Conservation (phyloP, 768 basidiomycete species). For the Rhodosporidiobolus sp. region DNA sequence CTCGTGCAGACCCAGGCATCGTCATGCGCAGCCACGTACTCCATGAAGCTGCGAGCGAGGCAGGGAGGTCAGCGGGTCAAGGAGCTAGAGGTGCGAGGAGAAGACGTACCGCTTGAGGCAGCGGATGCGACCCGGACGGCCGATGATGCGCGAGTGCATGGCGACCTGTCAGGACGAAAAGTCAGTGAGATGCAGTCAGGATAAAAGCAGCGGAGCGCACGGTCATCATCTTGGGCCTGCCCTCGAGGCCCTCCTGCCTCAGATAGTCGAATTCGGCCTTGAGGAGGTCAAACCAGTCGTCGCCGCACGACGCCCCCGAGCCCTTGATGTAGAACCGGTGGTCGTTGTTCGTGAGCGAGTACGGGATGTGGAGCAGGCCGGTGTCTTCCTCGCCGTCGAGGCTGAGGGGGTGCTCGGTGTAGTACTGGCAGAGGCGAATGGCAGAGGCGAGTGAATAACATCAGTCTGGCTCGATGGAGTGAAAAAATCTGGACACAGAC, state of each 20-base stretch:
- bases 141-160: no score
- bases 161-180: no score
- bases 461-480: background rate
- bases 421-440: background rate
- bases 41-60: no score
- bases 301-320: background rate
- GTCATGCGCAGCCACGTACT: constrained; percentile 8
- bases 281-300: constrained; percentile 16
- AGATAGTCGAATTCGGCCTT: constrained; percentile 1
- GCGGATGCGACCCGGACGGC: no score
- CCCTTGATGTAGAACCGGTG: constrained; percentile 1
- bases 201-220: no score
- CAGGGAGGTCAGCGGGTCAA: no score
- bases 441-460: background rate
- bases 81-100: background rate
- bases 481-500: background rate
- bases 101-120: background rate
- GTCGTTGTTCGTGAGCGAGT: constrained; percentile 16
- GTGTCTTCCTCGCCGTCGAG: constrained; percentile 22
- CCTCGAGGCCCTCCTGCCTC: constrained; percentile 4
- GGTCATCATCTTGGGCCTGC: constrained; percentile 6
- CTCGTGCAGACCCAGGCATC: constrained; percentile 22
- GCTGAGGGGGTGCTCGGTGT: constrained; percentile 5
- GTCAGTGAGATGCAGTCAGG: no score
- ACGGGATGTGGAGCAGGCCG: constrained; percentile 15